Evolutionary conservation across 2,329 filamentous ascomycete species (phyloP), one percentile per base, ranked within the genome.

Genomic region (Sarocladium kiliense): DNA sequence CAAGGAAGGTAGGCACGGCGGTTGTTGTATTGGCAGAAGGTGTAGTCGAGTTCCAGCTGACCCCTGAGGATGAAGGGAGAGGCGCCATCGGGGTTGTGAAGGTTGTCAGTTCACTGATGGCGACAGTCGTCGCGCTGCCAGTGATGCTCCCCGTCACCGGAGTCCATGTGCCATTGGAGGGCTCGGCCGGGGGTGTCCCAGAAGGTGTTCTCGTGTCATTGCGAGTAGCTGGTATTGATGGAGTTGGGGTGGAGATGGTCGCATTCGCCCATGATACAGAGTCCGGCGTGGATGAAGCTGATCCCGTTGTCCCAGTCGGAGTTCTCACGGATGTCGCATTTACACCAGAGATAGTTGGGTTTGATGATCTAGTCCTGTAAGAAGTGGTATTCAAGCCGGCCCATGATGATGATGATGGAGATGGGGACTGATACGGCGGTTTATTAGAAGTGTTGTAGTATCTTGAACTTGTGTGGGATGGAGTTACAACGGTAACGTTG

Each of bases 1-100:
- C 66, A 2, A 66, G 61, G 18, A 66, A 59, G 3, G 42, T 21
- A 2, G 53, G 18, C 16, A 14, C 23, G 3, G 41, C 11, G 6
- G 36, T 21, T 27, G 53, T 34, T 23, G 59, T 7, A 16, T 34
- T 42, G 21, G 59, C 45, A 18, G 55, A 26, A 2, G 57, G 57
- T 21, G 55, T 41, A 2, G 55, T 62, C 21, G 54, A 53, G n/a
- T 55, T 58, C 18, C 36, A 45, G 16, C 39, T 55, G 3, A 9
- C 3, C 11, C 21, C 12, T 50, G 27, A 51, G 19, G 27, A 53
- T 55, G 34, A 53, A 53, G 44, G 50, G 11, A 55, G 55, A 21
- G 30, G 42, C 18, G 32, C 25, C 3, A 44, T 34, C 7, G 45
- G 26, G 19, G 53, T 55, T 21, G 55, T 21, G 25, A 51, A 34